Evolutionary conservation across 176 grass and related monocot genomes (phyloP), one percentile per base, ranked within the genome.

Genomic region (Themeda triandra): DNA sequence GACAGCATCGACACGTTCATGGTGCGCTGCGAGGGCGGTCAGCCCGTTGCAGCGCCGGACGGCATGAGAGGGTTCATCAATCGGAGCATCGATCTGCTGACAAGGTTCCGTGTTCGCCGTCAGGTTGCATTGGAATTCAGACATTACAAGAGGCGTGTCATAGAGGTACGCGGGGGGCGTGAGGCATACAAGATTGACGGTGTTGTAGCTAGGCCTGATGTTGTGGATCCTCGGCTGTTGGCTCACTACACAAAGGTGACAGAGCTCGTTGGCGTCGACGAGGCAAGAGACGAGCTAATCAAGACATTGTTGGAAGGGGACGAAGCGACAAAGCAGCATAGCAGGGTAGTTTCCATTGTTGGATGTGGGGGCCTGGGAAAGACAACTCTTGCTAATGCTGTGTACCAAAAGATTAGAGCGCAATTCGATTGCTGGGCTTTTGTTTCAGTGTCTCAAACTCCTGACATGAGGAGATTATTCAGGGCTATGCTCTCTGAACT

Each of bases 351-450:
- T 1, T 84, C 82, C 5, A 32, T 75, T 17, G 69, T 84, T 44
- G 82, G 82, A 11, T 48, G 49, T 8, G 69, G 69, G 1, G 82
- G 82, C 1, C 29, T 75, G 4, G 82, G 82, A 29, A 84, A 84
- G 58, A 84, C 82, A 0, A 75, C 82, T 13, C 78, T 80, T 14
- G 78, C 78, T 8, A 48, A 42, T 42, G 69, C 8, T 3, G 69
- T 71, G 11, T 44, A 42, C 39, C 36, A 15, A 3, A 30, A 19
- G 42, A 14, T 49, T 9, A 74, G 1, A 29, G 44, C 6, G 5
- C 24, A 27, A 13, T 63, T 63, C 4, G 59, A 63, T 28, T 63
- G 59, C 24, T 63, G 4, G 10, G 59, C 59, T 27, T 63, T 28
- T 46, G 25, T 66, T 23, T 23, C 77, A 0, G 77, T 66, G 40